Evolutionary conservation across 176 grass and related monocot species (phyloP).

Genomic region (Carex scoparia): DNA sequence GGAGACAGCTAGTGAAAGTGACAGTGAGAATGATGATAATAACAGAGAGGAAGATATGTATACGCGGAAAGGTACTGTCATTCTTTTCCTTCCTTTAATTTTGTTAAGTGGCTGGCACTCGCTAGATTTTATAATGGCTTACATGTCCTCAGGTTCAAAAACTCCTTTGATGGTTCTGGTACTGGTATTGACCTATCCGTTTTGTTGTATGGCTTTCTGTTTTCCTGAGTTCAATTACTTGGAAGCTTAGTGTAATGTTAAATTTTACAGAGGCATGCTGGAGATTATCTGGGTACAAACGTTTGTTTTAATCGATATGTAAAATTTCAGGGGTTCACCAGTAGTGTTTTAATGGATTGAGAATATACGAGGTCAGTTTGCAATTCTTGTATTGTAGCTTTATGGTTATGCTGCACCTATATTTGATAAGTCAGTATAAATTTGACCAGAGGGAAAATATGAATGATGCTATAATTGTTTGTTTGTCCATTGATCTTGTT

Average conservation of each 20-base stretch:
- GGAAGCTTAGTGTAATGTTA: neutral
- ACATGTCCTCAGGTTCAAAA: neutral
- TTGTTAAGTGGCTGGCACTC: neutral
- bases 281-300: neutral
- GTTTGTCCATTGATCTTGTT: neutral
- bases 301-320: neutral
- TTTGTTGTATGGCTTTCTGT: neutral
- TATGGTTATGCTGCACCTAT: neutral
- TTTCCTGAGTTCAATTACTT: neutral
- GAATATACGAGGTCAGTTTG: neutral
- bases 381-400: neutral
- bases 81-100: neutral
- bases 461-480: neutral
- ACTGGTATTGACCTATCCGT: neutral
- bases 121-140: neutral
- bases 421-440: neutral
- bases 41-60: conserved; percentile 60
- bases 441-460: neutral
- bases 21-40: conserved; percentile 56
- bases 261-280: neutral
- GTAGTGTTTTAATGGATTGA: neutral
- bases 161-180: conserved; percentile 1
- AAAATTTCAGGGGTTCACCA: neutral
- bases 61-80: conserved; percentile 47
- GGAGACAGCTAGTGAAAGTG: conserved; percentile 89